Conservation (phyloP, 2,329 filamentous ascomycete genomes). For the Elsinoe fawcettii region DNA sequence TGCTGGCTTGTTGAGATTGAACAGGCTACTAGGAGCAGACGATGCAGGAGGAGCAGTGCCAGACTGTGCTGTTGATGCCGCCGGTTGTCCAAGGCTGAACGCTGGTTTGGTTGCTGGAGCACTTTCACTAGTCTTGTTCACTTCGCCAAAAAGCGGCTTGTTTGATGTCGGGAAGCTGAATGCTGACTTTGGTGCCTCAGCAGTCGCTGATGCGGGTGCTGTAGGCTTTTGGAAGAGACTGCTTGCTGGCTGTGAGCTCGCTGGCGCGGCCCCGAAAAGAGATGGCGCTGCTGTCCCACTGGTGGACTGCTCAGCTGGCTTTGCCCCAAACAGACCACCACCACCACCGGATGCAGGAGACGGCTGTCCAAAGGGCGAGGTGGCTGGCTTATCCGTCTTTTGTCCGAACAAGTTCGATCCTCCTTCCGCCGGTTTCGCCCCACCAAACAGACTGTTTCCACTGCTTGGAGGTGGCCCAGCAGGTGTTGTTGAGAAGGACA, state of each 20-base stretch:
- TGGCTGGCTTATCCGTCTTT: slow-evolving; percentile 14
- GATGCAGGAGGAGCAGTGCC: slow-evolving; percentile 8
- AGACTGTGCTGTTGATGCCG: not conserved
- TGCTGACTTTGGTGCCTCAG: slow-evolving; percentile 31
- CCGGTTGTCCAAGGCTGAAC: slow-evolving; percentile 6
- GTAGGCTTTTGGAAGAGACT: slow-evolving; percentile 9
- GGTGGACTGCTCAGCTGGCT: slow-evolving; percentile 18
- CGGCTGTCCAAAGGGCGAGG: slow-evolving; percentile 12
- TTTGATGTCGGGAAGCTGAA: slow-evolving; percentile 16
- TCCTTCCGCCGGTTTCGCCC: slow-evolving; percentile 10
- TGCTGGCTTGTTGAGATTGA: slow-evolving; percentile 11
- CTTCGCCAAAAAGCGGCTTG: slow-evolving; percentile 11
- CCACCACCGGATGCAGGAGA: not conserved
- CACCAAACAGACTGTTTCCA: slow-evolving; percentile 17
- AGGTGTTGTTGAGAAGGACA: slow-evolving; percentile 23
- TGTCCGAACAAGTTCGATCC: slow-evolving; percentile 20
- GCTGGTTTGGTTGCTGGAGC: not conserved
- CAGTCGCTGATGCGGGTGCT: slow-evolving; percentile 21
- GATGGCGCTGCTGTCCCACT: slow-evolving; percentile 12
- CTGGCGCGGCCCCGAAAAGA: slow-evolving; percentile 13
- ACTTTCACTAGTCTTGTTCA: slow-evolving; percentile 2
- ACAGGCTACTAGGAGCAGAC: slow-evolving; percentile 5
- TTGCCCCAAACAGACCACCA: slow-evolving; percentile 18
- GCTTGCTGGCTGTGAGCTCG: not conserved
- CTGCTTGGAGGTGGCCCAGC: slow-evolving; percentile 24